phyloP scores from a whole-genome alignment of 1,284 basidiomycete species.

The Trichosporon ovoides region DNA sequence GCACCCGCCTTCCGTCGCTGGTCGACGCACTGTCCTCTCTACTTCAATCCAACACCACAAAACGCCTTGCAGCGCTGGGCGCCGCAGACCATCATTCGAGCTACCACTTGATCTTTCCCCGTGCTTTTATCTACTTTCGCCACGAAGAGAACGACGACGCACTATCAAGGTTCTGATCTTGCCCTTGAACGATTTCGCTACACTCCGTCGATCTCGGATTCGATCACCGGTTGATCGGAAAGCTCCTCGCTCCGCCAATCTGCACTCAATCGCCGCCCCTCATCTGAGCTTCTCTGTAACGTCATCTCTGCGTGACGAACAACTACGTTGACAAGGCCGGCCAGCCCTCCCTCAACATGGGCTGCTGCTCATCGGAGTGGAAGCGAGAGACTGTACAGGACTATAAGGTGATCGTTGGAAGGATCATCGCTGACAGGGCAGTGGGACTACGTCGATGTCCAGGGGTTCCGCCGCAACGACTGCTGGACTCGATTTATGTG shows the following conservation, averaged over 20 bases:
- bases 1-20: constrained; percentile 3
- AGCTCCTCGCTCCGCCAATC: too few relatives aligned
- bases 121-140: too few relatives aligned
- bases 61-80: not conserved
- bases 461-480: constrained; percentile 83
- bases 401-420: constrained; percentile 68
- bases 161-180: too few relatives aligned
- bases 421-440: constrained; percentile 44
- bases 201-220: too few relatives aligned
- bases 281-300: too few relatives aligned
- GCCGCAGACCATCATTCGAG: too few relatives aligned
- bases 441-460: constrained; percentile 92
- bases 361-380: constrained; percentile 62
- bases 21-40: not conserved
- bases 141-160: too few relatives aligned
- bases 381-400: constrained; percentile 96
- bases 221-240: too few relatives aligned
- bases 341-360: constrained; percentile 54
- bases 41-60: not conserved
- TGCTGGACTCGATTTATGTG: constrained; percentile 86
- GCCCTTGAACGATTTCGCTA: too few relatives aligned
- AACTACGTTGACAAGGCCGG: not conserved
- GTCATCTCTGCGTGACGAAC: too few relatives aligned
- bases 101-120: too few relatives aligned
- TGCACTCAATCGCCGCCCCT: too few relatives aligned